Percentiles rank a stretch among this genome's conserved stretches.
phyloP scores from a whole-genome alignment of 2,329 filamentous ascomycete species.

The Ramichloridium luteum region DNA sequence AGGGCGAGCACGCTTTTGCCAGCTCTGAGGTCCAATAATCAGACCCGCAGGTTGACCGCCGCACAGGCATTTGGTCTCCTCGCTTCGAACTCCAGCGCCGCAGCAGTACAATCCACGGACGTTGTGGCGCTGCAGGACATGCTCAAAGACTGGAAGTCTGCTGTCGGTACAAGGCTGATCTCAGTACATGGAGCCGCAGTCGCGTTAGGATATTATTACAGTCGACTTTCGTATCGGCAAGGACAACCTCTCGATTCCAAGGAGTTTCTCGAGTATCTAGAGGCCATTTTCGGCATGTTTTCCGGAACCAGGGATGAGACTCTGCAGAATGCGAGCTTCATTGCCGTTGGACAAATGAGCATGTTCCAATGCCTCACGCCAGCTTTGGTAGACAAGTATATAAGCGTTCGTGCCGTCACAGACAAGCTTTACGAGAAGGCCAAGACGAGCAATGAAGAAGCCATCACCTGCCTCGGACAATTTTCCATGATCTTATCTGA shows the following conservation, averaged over 20 bases:
- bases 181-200: constrained; percentile 49
- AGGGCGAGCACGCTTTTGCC: constrained; percentile 43
- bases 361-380: constrained; percentile 44
- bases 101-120: constrained; percentile 28
- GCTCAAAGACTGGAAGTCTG: constrained; percentile 42
- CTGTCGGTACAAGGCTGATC: constrained; percentile 48
- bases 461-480: constrained; percentile 69
- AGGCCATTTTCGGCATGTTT: constrained; percentile 40
- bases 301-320: constrained; percentile 41
- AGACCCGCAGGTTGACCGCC: constrained; percentile 51
- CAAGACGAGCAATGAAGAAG: constrained; percentile 69
- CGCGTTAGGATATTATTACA: constrained; percentile 46
- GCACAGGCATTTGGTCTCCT: constrained; percentile 66
- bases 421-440: constrained; percentile 54
- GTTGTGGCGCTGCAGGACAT: constrained; percentile 27
- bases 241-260: constrained; percentile 1
- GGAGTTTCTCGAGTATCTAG: constrained; percentile 28
- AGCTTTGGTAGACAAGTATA: constrained; percentile 20
- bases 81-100: constrained; percentile 45
- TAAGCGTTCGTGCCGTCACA: constrained; percentile 33
- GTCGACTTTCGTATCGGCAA: constrained; percentile 42
- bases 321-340: constrained; percentile 45
- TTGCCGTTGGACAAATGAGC: constrained; percentile 49
- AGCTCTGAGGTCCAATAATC: constrained; percentile 59
- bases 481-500: constrained; percentile 53